Base-by-base conservation (phyloP, 495 filamentous ascomycete genomes). In the Polyplosphaeria fusca region DNA sequence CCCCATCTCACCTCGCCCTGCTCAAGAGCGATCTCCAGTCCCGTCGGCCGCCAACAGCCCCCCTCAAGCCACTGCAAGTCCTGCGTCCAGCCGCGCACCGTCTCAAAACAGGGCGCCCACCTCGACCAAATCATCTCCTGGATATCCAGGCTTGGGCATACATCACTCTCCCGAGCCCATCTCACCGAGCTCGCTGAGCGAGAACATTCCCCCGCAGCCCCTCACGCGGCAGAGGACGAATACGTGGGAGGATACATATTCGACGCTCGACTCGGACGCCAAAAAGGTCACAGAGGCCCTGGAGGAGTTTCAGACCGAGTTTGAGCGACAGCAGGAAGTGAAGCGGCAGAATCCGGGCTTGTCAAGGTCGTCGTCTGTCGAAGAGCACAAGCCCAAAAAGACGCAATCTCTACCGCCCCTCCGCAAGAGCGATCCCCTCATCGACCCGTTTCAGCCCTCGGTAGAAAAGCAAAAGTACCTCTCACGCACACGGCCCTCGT, bases 381-480 rank as follows among this genome's bases (percentile, higher is more conserved):
- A 49, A 43, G 59, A 47, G 72, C 81, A 7, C 73, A 58, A 55
- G 27, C 19, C 37, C n/a, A 45, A 35, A n/a, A 73, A 75, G 12
- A 84, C 90, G 52, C 75, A 96, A 5, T 13, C 11, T 20, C 39
- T 42, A 7, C 93, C 93, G 3, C 93, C 90, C 13, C 68, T 96
- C 16, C 84, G 88, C 49, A 86, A 87, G 55, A 86, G 86, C 14
- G 92, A 95, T 67, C 85, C 94, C 44, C 92, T 97, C 87, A 94
- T 96, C 55, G 93, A 98, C 69, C 93, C 93, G 5, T 72, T 98
- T 52, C 94, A 92, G 1, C 85, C 95, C 30, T 96, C 91, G 63
- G 94, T 91, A 73, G 93, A 98, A 76, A 98, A 98, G 71, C 90
- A 95, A 62, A 89, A 87, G 37, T 87, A 96, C 4, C 74, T 98